These are phyloP conservation scores for Crataegus laevigata DNA, from an alignment of 306 rosid genomes.

Conservation along the genomic window DNA sequence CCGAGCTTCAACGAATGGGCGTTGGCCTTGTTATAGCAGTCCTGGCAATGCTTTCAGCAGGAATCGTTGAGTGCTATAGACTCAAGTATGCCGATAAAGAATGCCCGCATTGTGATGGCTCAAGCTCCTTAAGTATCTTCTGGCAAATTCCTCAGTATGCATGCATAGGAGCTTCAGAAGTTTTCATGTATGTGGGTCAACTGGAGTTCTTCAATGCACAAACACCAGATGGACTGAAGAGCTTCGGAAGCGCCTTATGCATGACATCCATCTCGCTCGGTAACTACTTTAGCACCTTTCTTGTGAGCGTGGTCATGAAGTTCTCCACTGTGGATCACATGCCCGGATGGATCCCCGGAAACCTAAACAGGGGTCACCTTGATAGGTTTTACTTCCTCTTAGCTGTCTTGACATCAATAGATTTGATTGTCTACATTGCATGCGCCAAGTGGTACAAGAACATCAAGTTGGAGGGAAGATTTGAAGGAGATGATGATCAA, in stretches of 20 bases:
- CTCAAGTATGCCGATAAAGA: constrained; percentile 63
- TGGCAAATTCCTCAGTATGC: constrained; percentile 98
- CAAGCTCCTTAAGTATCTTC: constrained; percentile 83
- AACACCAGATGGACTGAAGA: constrained; percentile 92
- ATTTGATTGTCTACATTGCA: constrained; percentile 60
- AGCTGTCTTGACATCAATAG: constrained; percentile 76
- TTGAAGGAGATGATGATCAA: constrained; percentile 32
- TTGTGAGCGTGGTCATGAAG: constrained; percentile 91
- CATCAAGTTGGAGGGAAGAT: constrained; percentile 64
- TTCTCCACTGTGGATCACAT: constrained; percentile 81
- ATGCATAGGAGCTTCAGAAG: constrained; percentile 95
- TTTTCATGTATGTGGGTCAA: constrained; percentile 97
- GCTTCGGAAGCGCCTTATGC: constrained; percentile 96
- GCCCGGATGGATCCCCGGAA: constrained; percentile 99
- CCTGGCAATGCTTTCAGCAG: constrained; percentile 92
- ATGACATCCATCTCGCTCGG: constrained; percentile 97
- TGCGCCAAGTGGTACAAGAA: constrained; percentile 89
- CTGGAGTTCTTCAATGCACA: constrained; percentile 96
- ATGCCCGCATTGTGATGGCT: constrained; percentile 55
- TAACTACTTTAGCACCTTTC: constrained; percentile 85
- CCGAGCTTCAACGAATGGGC: constrained; percentile 98
- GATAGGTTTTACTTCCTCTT: constrained; percentile 92
- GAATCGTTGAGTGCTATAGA: constrained; percentile 80
- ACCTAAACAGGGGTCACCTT: constrained; percentile 90
- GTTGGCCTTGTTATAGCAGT: constrained; percentile 89